Conservation (phyloP, 257 asterid species). For the Gentiana dahurica region DNA sequence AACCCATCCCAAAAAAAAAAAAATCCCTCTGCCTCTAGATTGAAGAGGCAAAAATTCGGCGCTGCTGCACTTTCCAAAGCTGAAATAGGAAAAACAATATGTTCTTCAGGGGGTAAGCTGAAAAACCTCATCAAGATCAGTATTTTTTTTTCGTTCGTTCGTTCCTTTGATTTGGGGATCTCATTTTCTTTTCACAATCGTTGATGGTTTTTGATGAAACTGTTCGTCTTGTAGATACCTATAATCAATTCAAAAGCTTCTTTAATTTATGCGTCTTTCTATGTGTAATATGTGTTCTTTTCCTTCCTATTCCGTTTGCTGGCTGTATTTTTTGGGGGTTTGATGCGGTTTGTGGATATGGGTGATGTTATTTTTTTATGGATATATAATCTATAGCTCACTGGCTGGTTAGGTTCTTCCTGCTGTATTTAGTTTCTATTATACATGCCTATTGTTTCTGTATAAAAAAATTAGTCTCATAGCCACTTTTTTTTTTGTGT, state of each 20-base stretch:
- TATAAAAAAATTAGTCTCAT: too few relatives aligned
- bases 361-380: too few relatives aligned
- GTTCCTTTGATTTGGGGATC: neutral
- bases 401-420: too few relatives aligned
- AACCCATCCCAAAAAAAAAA: too few relatives aligned
- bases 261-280: neutral
- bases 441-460: too few relatives aligned
- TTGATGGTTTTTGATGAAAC: neutral
- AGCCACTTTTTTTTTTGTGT: too few relatives aligned
- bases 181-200: neutral
- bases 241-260: neutral
- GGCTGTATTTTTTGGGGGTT: too few relatives aligned
- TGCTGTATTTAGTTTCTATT: too few relatives aligned
- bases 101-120: constrained; percentile 29
- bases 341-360: too few relatives aligned
- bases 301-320: neutral
- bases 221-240: neutral
- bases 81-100: constrained; percentile 3
- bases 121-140: neutral
- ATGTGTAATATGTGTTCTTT: neutral
- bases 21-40: neutral
- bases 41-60: neutral
- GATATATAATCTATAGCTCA: too few relatives aligned
- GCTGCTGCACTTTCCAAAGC: neutral
- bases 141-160: neutral